These are phyloP conservation scores for Dactylellina parvicollis DNA, from an alignment of 2,329 filamentous ascomycete species.

Conservation along the genomic window DNA sequence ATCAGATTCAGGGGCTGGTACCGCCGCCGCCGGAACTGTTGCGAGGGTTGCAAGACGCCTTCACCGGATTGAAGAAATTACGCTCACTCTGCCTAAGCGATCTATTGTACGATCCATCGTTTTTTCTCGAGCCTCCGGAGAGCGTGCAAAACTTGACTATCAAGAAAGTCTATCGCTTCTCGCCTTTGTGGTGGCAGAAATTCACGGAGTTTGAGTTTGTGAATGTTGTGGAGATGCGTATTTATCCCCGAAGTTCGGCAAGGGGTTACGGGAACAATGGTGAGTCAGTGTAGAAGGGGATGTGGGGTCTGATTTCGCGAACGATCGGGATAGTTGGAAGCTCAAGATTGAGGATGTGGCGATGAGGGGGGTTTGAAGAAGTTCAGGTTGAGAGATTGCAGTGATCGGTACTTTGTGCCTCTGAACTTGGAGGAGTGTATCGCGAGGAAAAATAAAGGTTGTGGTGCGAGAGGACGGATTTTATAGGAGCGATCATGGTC, in stretches of 20 bases:
- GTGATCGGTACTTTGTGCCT: not conserved
- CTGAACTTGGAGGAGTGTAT: not conserved
- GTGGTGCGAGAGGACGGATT: no score
- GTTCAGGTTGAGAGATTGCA: not conserved
- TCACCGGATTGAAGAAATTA: not conserved
- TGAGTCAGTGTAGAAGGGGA: not conserved
- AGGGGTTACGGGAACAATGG: no score
- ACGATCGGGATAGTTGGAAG: not conserved
- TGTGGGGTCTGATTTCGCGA: not conserved
- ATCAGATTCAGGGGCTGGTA: not conserved
- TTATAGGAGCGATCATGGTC: no score
- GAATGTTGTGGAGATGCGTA: not conserved
- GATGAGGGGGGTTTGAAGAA: not conserved
- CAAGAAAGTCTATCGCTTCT: not conserved
- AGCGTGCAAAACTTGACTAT: not conserved
- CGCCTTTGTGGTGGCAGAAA: not conserved
- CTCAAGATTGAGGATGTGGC: not conserved
- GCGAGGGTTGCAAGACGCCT: not conserved
- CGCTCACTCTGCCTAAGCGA: not conserved
- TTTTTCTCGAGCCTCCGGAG: slow-evolving; percentile 1
- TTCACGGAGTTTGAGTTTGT: not conserved
- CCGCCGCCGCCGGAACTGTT: not conserved
- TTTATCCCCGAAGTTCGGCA: not conserved
- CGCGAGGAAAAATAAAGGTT: not conserved
- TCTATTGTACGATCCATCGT: not conserved